Evolutionary conservation across 139 green algal genomes (phyloP).

Genomic region (Coelastrella sp.): DNA sequence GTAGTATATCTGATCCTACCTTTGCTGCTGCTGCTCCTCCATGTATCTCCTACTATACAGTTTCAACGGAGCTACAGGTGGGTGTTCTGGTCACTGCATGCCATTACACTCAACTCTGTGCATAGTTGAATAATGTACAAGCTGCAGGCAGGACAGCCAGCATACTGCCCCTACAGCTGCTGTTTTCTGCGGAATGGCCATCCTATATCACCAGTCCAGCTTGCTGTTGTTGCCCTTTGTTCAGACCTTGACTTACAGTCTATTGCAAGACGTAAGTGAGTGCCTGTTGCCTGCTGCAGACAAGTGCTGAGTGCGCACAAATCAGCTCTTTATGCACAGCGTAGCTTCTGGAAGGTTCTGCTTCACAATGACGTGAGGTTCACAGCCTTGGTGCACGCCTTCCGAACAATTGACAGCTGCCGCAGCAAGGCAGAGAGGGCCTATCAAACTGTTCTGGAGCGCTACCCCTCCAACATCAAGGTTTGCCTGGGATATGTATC

Average conservation of each 20-base stretch:
- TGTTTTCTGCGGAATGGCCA: too few relatives aligned
- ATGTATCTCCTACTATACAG: not conserved
- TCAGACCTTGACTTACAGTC: too few relatives aligned
- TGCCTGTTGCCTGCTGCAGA: constrained; percentile 1
- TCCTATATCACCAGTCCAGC: too few relatives aligned
- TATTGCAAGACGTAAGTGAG: too few relatives aligned
- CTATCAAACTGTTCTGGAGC: constrained; percentile 59
- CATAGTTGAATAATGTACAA: too few relatives aligned
- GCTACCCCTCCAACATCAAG: constrained; percentile 60
- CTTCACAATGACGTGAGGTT: constrained; percentile 55
- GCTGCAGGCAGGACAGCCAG: too few relatives aligned
- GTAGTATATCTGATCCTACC: not conserved
- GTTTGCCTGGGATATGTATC: not conserved
- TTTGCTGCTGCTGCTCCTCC: not conserved
- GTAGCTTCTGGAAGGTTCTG: constrained; percentile 63
- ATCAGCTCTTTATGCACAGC: constrained; percentile 52
- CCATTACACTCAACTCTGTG: too few relatives aligned
- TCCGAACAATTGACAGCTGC: constrained; percentile 44
- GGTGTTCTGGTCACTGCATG: too few relatives aligned
- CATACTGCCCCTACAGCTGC: too few relatives aligned
- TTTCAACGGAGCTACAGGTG: constrained; percentile 55
- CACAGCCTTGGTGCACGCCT: constrained; percentile 45
- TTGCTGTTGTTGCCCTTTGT: not conserved
- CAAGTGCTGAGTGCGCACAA: constrained; percentile 48
- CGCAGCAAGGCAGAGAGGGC: constrained; percentile 45